phyloP scores from a whole-genome alignment of 2,329 filamentous ascomycete genomes.

The Diaporthe helianthi region DNA sequence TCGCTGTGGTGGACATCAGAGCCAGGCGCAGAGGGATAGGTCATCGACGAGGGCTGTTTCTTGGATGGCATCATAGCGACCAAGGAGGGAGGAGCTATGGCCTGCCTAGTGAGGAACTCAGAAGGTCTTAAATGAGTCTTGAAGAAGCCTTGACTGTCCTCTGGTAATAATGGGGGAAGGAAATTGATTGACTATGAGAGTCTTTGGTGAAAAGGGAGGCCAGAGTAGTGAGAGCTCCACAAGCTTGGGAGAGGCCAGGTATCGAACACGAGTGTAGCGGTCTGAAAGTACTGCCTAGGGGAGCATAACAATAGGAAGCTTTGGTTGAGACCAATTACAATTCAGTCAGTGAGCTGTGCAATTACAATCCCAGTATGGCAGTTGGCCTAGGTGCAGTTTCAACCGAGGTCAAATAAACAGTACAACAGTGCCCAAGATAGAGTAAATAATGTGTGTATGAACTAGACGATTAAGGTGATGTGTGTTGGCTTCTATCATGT shows the following conservation, averaged over 20 bases:
- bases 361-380: not conserved
- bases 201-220: not conserved
- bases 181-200: not conserved
- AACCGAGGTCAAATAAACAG: not conserved
- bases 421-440: not conserved
- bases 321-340: not conserved
- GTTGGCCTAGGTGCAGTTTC: not conserved
- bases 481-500: not conserved
- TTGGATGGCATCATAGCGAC: conserved; percentile 4
- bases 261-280: too few relatives aligned
- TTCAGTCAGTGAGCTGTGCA: not conserved
- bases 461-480: not conserved
- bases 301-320: too few relatives aligned
- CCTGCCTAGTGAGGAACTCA: not conserved
- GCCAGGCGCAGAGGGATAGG: conserved; percentile 23
- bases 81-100: not conserved
- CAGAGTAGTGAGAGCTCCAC: not conserved
- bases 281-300: not conserved
- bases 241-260: not conserved
- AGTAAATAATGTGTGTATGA: not conserved
- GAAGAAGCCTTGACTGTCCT: not conserved
- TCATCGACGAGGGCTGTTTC: not conserved
- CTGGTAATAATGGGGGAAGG: not conserved
- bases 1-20: conserved; percentile 17
- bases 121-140: not conserved